Percentiles rank a stretch among this genome's conserved stretches.
Conservation (phyloP, 192 early-diverging fungal species). For the Coemansia sp. region DNA sequence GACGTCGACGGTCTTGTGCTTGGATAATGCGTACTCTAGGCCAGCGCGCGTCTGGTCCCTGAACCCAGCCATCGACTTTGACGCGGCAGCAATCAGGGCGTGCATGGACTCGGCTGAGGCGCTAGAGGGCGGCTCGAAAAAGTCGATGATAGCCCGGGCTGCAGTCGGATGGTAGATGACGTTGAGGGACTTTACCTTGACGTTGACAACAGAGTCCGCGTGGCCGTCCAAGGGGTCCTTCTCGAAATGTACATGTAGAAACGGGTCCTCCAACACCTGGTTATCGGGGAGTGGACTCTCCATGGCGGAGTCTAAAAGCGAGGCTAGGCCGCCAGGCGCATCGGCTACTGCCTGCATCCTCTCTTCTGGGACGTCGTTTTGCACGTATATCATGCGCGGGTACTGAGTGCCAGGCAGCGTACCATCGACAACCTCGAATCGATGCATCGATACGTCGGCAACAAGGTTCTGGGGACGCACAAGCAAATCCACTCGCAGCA, state of each 20-base stretch:
- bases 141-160: conserved; percentile 74
- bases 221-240: conserved; percentile 88
- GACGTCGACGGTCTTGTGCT: conserved; percentile 89
- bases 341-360: conserved; percentile 24
- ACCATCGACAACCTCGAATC: conserved; percentile 58
- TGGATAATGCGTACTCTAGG: conserved; percentile 81
- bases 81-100: conserved; percentile 76
- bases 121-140: conserved; percentile 81
- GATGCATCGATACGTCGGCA: conserved; percentile 56
- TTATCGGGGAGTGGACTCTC: conserved; percentile 10
- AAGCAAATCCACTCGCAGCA: conserved; percentile 48
- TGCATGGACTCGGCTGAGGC: conserved; percentile 75
- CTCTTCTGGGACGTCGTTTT: conserved; percentile 29
- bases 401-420: conserved; percentile 55
- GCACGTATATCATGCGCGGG: conserved; percentile 57
- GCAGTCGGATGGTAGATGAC: conserved; percentile 86
- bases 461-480: conserved; percentile 48
- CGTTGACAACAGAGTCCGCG: conserved; percentile 81
- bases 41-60: conserved; percentile 88
- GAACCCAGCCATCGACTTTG: conserved; percentile 84
- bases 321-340: conserved; percentile 25
- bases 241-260: conserved; percentile 68
- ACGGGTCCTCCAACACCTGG: conserved; percentile 40
- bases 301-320: background rate
- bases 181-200: conserved; percentile 89